phyloP scores from a whole-genome alignment of 768 basidiomycete genomes.

The Crucibulum laeve region DNA sequence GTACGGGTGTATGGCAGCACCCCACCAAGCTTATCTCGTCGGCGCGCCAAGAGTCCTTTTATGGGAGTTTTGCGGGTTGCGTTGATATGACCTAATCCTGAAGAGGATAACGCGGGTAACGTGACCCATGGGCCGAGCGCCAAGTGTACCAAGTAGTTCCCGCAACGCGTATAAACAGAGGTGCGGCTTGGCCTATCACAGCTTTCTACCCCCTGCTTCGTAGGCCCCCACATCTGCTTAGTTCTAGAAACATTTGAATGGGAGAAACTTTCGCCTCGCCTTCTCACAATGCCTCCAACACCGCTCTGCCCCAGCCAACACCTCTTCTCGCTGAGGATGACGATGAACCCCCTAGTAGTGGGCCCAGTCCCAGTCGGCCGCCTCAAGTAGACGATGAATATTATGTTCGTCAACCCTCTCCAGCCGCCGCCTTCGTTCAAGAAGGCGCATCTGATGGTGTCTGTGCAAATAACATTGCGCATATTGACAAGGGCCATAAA shows the following conservation, averaged over 20 bases:
- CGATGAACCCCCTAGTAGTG: constrained; percentile 41
- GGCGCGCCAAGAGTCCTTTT: too few species aligned
- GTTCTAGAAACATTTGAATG: constrained; percentile 24
- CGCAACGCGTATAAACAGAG: constrained; percentile 9
- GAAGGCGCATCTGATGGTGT: background rate
- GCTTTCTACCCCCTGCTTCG: constrained; percentile 8
- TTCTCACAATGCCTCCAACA: constrained; percentile 22
- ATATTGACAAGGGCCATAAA: background rate
- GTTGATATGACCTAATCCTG: too few species aligned
- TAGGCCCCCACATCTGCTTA: background rate
- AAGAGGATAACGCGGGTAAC: too few species aligned
- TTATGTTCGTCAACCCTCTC: background rate
- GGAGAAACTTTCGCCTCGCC: constrained; percentile 27
- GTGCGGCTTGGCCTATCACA: constrained; percentile 13
- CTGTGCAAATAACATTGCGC: background rate
- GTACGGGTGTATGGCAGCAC: too few species aligned
- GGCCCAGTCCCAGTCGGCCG: constrained; percentile 20
- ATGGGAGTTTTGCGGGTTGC: too few species aligned
- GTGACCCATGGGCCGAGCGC: too few species aligned
- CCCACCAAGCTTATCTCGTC: too few species aligned
- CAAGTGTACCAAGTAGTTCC: too few species aligned
- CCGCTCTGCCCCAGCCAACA: constrained; percentile 26
- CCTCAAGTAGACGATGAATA: constrained; percentile 22
- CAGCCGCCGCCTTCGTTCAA: background rate
- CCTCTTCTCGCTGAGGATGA: constrained; percentile 33